phyloP scores from a whole-genome alignment of 2,329 filamentous ascomycete species.

The Waltergamsia citrina region DNA sequence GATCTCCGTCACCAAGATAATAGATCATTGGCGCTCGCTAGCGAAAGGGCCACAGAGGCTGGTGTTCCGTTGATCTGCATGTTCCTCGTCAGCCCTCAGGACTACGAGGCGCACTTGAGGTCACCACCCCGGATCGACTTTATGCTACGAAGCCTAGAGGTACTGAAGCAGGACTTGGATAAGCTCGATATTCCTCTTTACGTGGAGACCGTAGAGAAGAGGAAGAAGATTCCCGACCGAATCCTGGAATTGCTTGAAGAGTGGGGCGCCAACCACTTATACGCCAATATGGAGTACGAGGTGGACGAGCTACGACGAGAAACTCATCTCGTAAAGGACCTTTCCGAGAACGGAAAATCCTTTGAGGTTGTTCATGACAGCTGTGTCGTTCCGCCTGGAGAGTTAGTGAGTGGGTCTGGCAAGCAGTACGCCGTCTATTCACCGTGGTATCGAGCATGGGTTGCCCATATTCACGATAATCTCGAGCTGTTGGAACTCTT shows the following conservation, averaged over 20 bases:
- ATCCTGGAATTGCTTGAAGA: slow-evolving; percentile 56
- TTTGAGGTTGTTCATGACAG: slow-evolving; percentile 73
- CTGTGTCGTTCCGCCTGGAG: slow-evolving; percentile 70
- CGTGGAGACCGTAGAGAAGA: slow-evolving; percentile 59
- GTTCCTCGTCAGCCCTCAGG: slow-evolving; percentile 74
- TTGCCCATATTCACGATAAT: slow-evolving; percentile 62
- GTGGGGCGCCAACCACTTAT: slow-evolving; percentile 70
- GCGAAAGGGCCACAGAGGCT: slow-evolving; percentile 52
- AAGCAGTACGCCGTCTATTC: slow-evolving; percentile 78
- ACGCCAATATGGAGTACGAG: slow-evolving; percentile 82
- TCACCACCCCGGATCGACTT: slow-evolving; percentile 71
- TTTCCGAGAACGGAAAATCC: slow-evolving; percentile 53
- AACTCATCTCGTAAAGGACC: slow-evolving; percentile 50
- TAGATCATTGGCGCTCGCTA: slow-evolving; percentile 57
- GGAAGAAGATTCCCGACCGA: slow-evolving; percentile 50
- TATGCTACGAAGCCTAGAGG: slow-evolving; percentile 59
- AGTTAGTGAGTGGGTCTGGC: slow-evolving; percentile 55
- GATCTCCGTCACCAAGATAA: slow-evolving; percentile 72
- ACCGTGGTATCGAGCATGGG: slow-evolving; percentile 74
- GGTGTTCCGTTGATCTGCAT: slow-evolving; percentile 64
- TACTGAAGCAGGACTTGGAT: slow-evolving; percentile 57
- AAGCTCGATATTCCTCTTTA: slow-evolving; percentile 69
- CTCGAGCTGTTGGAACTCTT: slow-evolving; percentile 55
- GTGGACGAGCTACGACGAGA: slow-evolving; percentile 82
- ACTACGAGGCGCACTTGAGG: slow-evolving; percentile 72